Conservation (phyloP, 2,329 filamentous ascomycete genomes). For the Colletotrichum tropicicola region DNA sequence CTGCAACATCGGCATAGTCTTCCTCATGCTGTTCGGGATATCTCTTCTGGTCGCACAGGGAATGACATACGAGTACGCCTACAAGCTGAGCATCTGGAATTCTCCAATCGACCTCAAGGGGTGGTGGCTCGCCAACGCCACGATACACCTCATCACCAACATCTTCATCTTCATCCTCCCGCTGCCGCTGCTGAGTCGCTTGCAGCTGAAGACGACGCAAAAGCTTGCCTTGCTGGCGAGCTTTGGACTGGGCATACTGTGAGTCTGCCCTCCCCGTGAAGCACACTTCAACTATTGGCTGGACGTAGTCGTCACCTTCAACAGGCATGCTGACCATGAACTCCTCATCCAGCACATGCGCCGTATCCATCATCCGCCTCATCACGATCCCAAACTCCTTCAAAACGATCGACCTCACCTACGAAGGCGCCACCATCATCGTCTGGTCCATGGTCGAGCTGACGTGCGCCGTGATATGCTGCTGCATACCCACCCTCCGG, state of each 20-base stretch:
- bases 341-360: neutral
- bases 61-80: neutral
- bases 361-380: slow-evolving; percentile 38
- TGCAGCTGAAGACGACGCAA: slow-evolving; percentile 16
- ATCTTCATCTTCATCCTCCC: slow-evolving; percentile 31
- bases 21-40: slow-evolving; percentile 25
- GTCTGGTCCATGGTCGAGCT: slow-evolving; percentile 51
- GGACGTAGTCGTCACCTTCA: too few relatives aligned
- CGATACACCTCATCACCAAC: slow-evolving; percentile 30
- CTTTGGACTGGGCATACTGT: slow-evolving; percentile 31
- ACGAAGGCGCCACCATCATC: slow-evolving; percentile 40
- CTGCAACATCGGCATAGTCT: slow-evolving; percentile 28
- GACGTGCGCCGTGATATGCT: slow-evolving; percentile 48
- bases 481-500: slow-evolving; percentile 48
- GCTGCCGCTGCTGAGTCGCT: slow-evolving; percentile 14
- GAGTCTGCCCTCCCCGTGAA: neutral
- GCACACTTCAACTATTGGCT: too few relatives aligned
- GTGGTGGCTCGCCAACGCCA: slow-evolving; percentile 26
- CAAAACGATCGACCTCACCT: slow-evolving; percentile 40
- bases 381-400: slow-evolving; percentile 38
- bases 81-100: neutral
- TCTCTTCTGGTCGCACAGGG: slow-evolving; percentile 8
- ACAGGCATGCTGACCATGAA: neutral
- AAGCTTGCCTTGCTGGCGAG: slow-evolving; percentile 24
- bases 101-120: slow-evolving; percentile 12